Evolutionary conservation across 2,329 filamentous ascomycete species (phyloP).

Genomic region (Cladophialophora exuberans): DNA sequence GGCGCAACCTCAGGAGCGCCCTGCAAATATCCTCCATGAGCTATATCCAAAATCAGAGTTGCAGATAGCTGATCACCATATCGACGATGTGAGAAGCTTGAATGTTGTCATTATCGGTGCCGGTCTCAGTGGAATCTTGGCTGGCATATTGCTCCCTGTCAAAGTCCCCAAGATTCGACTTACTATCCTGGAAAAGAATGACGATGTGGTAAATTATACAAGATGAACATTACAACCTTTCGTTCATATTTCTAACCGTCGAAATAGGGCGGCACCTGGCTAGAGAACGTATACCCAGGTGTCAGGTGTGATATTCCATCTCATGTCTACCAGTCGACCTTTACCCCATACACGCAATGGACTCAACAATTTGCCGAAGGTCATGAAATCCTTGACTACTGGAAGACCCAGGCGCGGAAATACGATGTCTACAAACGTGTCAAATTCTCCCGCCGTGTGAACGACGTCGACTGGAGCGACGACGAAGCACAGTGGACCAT

Average conservation of each 20-base stretch:
- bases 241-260: too few relatives aligned
- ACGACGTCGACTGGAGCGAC: conserved; percentile 60
- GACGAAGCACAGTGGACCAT: conserved; percentile 34
- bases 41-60: conserved; percentile 10
- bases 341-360: conserved; percentile 32
- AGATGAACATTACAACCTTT: too few relatives aligned
- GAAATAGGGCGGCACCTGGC: conserved; percentile 39
- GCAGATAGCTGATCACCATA: conserved; percentile 37
- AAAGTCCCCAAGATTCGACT: conserved; percentile 39
- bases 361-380: conserved; percentile 29
- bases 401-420: conserved; percentile 28
- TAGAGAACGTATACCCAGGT: conserved; percentile 39
- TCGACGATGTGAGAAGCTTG: conserved; percentile 40
- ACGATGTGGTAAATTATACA: conserved; percentile 27
- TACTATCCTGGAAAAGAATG: conserved; percentile 29
- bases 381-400: conserved; percentile 32
- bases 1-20: neutral
- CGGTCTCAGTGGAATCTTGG: conserved; percentile 45
- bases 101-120: conserved; percentile 44
- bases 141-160: conserved; percentile 43
- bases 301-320: conserved; percentile 34
- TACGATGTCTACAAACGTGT: conserved; percentile 57
- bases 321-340: conserved; percentile 34
- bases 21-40: conserved; percentile 11
- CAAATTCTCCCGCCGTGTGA: conserved; percentile 59